Evolutionary conservation across 2,329 filamentous ascomycete species (phyloP).

Genomic region (Venturia pyrina): DNA sequence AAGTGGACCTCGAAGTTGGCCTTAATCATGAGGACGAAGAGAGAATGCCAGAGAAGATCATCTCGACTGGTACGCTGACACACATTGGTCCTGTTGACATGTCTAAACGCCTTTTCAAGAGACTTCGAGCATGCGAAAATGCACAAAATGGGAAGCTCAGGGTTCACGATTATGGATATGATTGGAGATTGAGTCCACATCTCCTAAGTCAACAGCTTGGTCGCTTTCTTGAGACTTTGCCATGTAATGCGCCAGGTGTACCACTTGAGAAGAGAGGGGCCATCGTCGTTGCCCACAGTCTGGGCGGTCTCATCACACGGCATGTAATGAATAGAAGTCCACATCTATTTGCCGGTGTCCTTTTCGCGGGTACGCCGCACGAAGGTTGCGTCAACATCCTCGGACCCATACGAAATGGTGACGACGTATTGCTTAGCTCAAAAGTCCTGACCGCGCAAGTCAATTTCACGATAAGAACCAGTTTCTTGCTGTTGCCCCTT

Average conservation of each 20-base stretch:
- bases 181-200: conserved; percentile 82
- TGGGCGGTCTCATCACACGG: conserved; percentile 79
- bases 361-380: conserved; percentile 70
- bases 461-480: conserved; percentile 84
- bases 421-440: conserved; percentile 81
- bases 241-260: conserved; percentile 56
- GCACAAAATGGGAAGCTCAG: conserved; percentile 59
- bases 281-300: conserved; percentile 72
- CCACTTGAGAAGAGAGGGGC: conserved; percentile 54
- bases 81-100: conserved; percentile 90
- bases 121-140: conserved; percentile 64
- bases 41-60: conserved; percentile 70
- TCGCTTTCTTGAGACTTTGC: conserved; percentile 61
- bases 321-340: conserved; percentile 80
- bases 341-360: conserved; percentile 73
- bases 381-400: conserved; percentile 85
- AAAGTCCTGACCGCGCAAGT: conserved; percentile 85
- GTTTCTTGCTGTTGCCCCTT: conserved; percentile 74
- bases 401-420: conserved; percentile 81
- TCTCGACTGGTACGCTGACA: conserved; percentile 78
- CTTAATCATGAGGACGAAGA: conserved; percentile 74
- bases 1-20: conserved; percentile 83
- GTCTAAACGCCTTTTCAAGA: conserved; percentile 69
- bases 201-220: conserved; percentile 63
- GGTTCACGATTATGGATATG: conserved; percentile 86